Conservation (phyloP, 2,329 filamentous ascomycete genomes). For the Huntiella omanensis region DNA sequence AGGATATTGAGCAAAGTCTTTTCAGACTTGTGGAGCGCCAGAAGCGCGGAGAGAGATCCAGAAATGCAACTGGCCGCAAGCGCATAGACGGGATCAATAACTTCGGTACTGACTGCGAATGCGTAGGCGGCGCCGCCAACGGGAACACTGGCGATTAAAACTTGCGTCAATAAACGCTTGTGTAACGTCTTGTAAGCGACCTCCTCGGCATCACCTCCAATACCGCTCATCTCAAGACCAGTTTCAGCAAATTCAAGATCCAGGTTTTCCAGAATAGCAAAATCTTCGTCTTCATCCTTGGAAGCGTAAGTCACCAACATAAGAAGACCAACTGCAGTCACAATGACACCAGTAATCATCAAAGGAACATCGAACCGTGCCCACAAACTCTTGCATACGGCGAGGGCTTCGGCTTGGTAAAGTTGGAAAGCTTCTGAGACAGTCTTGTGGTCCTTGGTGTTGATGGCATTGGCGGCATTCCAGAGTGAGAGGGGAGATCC, state of each 20-base stretch:
- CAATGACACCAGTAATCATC: conserved; percentile 62
- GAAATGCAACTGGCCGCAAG: conserved; percentile 24
- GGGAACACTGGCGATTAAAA: conserved; percentile 18
- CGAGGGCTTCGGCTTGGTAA: conserved; percentile 64
- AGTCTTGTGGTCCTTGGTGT: conserved; percentile 21
- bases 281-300: conserved; percentile 34
- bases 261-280: conserved; percentile 32
- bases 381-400: conserved; percentile 70
- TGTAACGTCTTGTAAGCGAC: conserved; percentile 21
- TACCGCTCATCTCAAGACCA: conserved; percentile 31
- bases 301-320: conserved; percentile 57
- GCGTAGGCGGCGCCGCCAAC: conserved; percentile 18
- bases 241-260: conserved; percentile 42
- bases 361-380: conserved; percentile 74
- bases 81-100: conserved; percentile 18
- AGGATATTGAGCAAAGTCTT: conserved; percentile 33
- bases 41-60: conserved; percentile 24
- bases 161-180: conserved; percentile 22
- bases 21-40: conserved; percentile 24
- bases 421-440: conserved; percentile 41
- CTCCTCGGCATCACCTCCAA: conserved; percentile 15
- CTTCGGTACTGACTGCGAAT: conserved; percentile 16
- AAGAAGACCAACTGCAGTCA: conserved; percentile 49
- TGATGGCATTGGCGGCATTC: conserved; percentile 27
- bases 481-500: conserved; percentile 24